These are phyloP conservation scores for Tricharina praecox DNA, from an alignment of 495 filamentous ascomycete genomes.

Conservation along the genomic window DNA sequence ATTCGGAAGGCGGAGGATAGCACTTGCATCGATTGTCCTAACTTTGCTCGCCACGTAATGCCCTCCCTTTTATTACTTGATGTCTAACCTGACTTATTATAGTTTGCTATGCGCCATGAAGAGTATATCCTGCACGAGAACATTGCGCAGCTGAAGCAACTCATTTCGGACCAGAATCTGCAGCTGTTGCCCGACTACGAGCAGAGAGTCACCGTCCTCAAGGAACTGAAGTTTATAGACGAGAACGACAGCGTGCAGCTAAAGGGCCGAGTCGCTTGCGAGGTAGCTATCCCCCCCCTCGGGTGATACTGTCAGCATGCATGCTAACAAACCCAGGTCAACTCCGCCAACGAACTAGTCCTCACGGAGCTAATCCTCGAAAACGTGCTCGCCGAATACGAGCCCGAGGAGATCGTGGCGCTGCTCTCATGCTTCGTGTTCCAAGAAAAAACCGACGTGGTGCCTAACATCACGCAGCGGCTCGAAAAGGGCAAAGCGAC, in stretches of 20 bases:
- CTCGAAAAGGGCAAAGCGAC: constrained; percentile 71
- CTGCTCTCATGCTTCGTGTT: constrained; percentile 94
- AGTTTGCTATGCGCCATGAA: constrained; percentile 85
- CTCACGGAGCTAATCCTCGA: constrained; percentile 91
- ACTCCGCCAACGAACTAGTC: constrained; percentile 94
- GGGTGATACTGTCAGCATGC: too few species aligned
- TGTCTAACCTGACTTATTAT: constrained; percentile 11
- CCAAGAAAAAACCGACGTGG: constrained; percentile 81
- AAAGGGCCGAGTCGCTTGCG: constrained; percentile 96
- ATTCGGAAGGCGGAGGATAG: constrained; percentile 40
- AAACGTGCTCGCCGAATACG: constrained; percentile 87
- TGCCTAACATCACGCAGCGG: constrained; percentile 65
- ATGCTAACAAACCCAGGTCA: constrained; percentile 38
- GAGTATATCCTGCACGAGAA: constrained; percentile 88
- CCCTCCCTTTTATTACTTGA: neutral
- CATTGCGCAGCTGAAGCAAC: constrained; percentile 62
- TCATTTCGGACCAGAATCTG: constrained; percentile 91
- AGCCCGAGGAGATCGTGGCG: constrained; percentile 91
- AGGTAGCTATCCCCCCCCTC: constrained; percentile 34
- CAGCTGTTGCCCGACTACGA: constrained; percentile 96
- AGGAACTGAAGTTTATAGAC: constrained; percentile 82
- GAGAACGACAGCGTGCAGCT: constrained; percentile 65
- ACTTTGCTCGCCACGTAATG: constrained; percentile 74
- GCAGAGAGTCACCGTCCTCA: constrained; percentile 78
- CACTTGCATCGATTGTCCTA: constrained; percentile 46